Evolutionary conservation across 2,329 filamentous ascomycete species (phyloP).

Genomic region (Colletotrichum graminicola): DNA sequence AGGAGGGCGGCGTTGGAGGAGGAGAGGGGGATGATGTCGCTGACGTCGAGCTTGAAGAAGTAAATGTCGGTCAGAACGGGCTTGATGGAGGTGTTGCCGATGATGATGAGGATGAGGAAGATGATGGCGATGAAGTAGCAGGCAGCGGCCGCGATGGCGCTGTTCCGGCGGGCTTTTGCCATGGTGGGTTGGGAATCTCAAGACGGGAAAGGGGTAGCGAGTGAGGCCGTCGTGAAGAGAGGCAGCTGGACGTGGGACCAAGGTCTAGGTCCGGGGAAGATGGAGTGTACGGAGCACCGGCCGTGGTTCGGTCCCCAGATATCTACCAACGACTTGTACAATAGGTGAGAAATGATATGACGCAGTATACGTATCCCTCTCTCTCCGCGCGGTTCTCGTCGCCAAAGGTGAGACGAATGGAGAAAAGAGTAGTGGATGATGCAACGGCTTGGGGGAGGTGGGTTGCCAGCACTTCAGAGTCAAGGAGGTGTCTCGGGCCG

Average conservation of each 20-base stretch:
- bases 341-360: conserved; percentile 14
- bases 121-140: conserved; percentile 81
- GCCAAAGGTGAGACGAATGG: not conserved
- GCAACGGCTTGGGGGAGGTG: not conserved
- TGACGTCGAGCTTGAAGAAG: conserved; percentile 87
- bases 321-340: conserved; percentile 11
- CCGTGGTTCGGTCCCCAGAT: conserved; percentile 20
- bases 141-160: conserved; percentile 73
- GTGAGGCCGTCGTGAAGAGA: not conserved
- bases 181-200: conserved; percentile 8
- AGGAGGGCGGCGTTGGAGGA: conserved; percentile 78
- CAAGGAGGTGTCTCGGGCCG: conserved; percentile 7
- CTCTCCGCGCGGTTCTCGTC: not conserved
- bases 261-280: conserved; percentile 2
- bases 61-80: conserved; percentile 77
- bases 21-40: conserved; percentile 82
- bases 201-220: not conserved
- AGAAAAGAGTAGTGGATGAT: not conserved
- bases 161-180: conserved; percentile 68
- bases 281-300: not conserved
- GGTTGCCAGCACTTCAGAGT: not conserved
- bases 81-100: conserved; percentile 78
- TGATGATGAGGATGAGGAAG: conserved; percentile 83
- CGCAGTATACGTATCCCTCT: conserved; percentile 4
- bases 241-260: conserved; percentile 7